Evolutionary conservation across 2,329 filamentous ascomycete species (phyloP).

Genomic region (Emericellopsis atlantica): DNA sequence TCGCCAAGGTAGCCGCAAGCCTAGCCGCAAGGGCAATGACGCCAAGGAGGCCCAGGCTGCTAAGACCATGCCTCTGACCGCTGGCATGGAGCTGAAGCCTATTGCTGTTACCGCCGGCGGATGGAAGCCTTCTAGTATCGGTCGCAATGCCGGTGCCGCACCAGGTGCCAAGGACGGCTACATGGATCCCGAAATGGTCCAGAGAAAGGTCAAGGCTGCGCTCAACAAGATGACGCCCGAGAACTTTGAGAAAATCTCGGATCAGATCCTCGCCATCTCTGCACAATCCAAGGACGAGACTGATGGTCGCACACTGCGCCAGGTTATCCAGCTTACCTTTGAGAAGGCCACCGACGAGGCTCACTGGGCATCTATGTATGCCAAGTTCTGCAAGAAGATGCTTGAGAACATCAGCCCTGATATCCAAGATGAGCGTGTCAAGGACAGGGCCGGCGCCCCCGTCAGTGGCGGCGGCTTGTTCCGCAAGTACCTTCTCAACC

Average conservation of each 20-base stretch:
- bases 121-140: slow-evolving; percentile 78
- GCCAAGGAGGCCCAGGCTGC: slow-evolving; percentile 57
- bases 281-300: slow-evolving; percentile 91
- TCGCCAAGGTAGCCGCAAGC: slow-evolving; percentile 51
- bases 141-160: slow-evolving; percentile 22
- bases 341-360: slow-evolving; percentile 98
- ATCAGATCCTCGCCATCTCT: slow-evolving; percentile 85
- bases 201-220: slow-evolving; percentile 96
- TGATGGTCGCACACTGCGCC: slow-evolving; percentile 86
- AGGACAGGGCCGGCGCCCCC: slow-evolving; percentile 76
- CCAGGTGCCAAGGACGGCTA: slow-evolving; percentile 32
- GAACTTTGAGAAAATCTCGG: slow-evolving; percentile 92
- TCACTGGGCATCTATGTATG: slow-evolving; percentile 98
- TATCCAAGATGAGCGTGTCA: slow-evolving; percentile 89
- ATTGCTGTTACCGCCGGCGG: slow-evolving; percentile 61
- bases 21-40: slow-evolving; percentile 40
- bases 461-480: slow-evolving; percentile 90
- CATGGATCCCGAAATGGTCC: slow-evolving; percentile 84
- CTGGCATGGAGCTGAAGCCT: slow-evolving; percentile 68
- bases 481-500: slow-evolving; percentile 96
- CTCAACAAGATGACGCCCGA: slow-evolving; percentile 99
- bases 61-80: slow-evolving; percentile 86
- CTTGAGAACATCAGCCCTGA: slow-evolving; percentile 88
- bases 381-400: slow-evolving; percentile 97
- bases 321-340: slow-evolving; percentile 97